Conservation (phyloP, 164 flowering plant genomes). For the Liquidambar formosana region DNA sequence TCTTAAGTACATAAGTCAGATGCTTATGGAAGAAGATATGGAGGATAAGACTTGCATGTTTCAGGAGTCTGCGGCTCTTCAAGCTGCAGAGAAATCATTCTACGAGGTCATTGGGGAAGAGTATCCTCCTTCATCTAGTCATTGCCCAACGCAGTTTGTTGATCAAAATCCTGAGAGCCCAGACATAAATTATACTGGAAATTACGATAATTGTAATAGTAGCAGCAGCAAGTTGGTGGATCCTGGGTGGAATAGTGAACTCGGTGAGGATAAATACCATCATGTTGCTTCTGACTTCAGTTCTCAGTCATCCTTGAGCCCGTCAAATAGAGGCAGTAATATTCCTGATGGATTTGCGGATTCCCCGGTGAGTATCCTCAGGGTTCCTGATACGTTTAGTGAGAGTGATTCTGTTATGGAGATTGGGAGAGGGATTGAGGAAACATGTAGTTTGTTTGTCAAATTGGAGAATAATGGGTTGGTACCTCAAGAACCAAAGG, state of each 20-base stretch:
- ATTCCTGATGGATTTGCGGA: constrained; percentile 7
- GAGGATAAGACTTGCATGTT: constrained; percentile 47
- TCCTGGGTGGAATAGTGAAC: constrained; percentile 9
- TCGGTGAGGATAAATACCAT: constrained; percentile 1
- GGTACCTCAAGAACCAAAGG: background rate
- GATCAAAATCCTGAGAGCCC: constrained; percentile 16
- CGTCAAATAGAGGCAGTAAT: constrained; percentile 11
- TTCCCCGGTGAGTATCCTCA: constrained; percentile 13
- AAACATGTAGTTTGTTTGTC: background rate
- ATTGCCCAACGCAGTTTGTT: background rate
- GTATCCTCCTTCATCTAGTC: constrained; percentile 27
- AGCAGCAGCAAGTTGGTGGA: constrained; percentile 2
- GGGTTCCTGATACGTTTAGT: constrained; percentile 10
- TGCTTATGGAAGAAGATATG: constrained; percentile 66
- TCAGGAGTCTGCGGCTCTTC: constrained; percentile 51
- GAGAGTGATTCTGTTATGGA: constrained; percentile 13
- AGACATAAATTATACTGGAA: constrained; percentile 6
- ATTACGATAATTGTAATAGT: background rate
- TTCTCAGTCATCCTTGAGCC: constrained; percentile 28
- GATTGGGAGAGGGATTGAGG: constrained; percentile 10
- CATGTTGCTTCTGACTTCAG: constrained; percentile 11
- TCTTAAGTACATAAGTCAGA: constrained; percentile 46
- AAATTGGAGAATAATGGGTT: background rate
- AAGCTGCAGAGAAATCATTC: constrained; percentile 50
- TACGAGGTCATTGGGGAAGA: constrained; percentile 44